Base-by-base conservation (phyloP, 129 eudicot species). In the Flaveria robusta region DNA sequence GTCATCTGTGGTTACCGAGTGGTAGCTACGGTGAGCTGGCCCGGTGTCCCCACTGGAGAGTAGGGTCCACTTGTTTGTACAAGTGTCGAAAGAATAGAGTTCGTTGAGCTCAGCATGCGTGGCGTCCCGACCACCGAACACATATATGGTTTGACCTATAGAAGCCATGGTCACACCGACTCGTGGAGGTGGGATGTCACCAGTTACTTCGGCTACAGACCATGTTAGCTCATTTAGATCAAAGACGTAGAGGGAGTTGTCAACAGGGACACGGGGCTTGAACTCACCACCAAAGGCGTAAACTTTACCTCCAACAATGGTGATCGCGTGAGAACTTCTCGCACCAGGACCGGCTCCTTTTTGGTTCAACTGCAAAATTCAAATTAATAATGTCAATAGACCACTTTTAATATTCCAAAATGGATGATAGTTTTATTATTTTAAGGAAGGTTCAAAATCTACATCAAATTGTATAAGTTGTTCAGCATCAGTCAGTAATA, bases 161-260 rank as follows among this genome's bases (percentile, higher is more conserved):
- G 98, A 82, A n/a, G 90, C 89, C 98, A 94, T 91, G 9, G 93
- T 87, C 56, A 94, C 98, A 27, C 98, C 98, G 27, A 94, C 96
- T 50, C 98, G 93, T 49, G 98, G 98, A 0, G 98, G 98, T 23
- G 98, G 98, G 74, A 87, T 49, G 46, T 94, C 97, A 6, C 98
- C 98, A 0, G 85, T 79, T 52, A 87, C 88, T 29, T 86, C 82
- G 16, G 88, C 87, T 59, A 88, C 68, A 0, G 93, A 91, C 98
- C 98, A 94, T 54, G 97, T 82, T 59, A 75, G 86, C 37, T 83
- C 75, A 29, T 77, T 88, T 24, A 94, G 98, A 45, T 94, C 90
- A 39, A 85, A 87, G 31, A 86, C 83, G 70, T 94, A 86, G 23
- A 94, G 89, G 27, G 86, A 79, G 87, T 85, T 91, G 74, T 94